phyloP scores from a whole-genome alignment of 495 filamentous ascomycete genomes.

The Polyplosphaeria fusca region DNA sequence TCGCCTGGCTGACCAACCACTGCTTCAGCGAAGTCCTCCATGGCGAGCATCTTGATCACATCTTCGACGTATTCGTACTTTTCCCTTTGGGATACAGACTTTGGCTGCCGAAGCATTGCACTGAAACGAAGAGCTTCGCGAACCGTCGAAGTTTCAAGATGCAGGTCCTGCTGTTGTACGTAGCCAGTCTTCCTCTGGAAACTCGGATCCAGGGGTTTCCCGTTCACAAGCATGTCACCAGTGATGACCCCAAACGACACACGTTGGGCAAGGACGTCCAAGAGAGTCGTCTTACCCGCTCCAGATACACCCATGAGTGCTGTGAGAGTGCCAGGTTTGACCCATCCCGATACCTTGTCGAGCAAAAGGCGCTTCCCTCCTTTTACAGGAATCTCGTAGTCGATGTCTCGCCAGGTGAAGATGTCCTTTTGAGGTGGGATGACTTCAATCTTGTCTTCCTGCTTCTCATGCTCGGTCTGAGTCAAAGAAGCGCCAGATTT shows the following conservation, averaged over 20 bases:
- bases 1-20: constrained; percentile 81
- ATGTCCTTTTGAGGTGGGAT: constrained; percentile 57
- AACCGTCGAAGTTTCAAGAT: constrained; percentile 80
- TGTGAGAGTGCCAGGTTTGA: constrained; percentile 81
- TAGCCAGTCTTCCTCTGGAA: constrained; percentile 93
- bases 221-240: constrained; percentile 61
- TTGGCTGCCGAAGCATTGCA: constrained; percentile 77
- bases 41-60: constrained; percentile 80
- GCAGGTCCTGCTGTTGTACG: constrained; percentile 91
- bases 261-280: constrained; percentile 69
- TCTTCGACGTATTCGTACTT: constrained; percentile 84
- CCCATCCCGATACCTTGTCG: constrained; percentile 79
- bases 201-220: constrained; percentile 63
- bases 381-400: constrained; percentile 84
- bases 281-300: constrained; percentile 68
- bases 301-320: constrained; percentile 69
- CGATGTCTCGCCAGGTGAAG: constrained; percentile 79
- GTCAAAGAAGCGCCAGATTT: constrained; percentile 36
- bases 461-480: constrained; percentile 42
- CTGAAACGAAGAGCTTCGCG: constrained; percentile 78
- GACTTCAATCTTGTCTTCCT: constrained; percentile 39
- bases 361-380: constrained; percentile 65
- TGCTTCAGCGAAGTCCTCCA: constrained; percentile 81
- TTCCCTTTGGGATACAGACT: constrained; percentile 60
- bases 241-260: constrained; percentile 69